A percentile compares a stretch with the other conserved stretches of the same genome.
phyloP scores from a whole-genome alignment of 306 rosid species.

The Cyclanthera cordifolia region DNA sequence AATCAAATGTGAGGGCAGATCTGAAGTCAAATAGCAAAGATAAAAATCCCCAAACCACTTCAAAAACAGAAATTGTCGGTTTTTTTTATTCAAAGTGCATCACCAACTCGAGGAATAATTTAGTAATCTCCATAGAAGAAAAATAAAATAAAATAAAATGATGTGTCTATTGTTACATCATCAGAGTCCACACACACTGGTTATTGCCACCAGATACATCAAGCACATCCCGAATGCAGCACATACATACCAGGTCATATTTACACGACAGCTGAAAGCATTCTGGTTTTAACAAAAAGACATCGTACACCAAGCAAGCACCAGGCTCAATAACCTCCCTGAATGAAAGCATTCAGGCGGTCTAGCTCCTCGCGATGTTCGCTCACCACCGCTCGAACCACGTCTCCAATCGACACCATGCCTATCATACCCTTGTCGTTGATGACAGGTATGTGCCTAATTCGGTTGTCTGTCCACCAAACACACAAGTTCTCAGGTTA shows the following conservation, averaged over 20 bases:
- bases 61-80: no score
- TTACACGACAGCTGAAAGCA: slow-evolving; percentile 1
- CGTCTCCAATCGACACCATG: slow-evolving; percentile 98
- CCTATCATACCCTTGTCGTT: slow-evolving; percentile 63
- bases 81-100: no score
- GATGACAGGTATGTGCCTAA: slow-evolving; percentile 95
- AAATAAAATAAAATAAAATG: no score
- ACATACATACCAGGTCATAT: slow-evolving; percentile 1
- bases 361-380: slow-evolving; percentile 94
- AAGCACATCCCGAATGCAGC: slow-evolving; percentile 1
- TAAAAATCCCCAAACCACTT: no score
- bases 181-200: background rate
- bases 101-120: no score
- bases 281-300: background rate
- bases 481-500: no score
- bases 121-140: background rate
- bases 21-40: no score
- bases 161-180: slow-evolving; percentile 1
- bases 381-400: slow-evolving; percentile 90
- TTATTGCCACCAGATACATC: slow-evolving; percentile 1
- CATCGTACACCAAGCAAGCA: slow-evolving; percentile 14
- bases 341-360: slow-evolving; percentile 88
- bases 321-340: slow-evolving; percentile 69
- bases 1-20: no score
- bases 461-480: slow-evolving; percentile 50